Base-by-base conservation (phyloP, 169 alveolate genomes). In the Theileria equi region DNA sequence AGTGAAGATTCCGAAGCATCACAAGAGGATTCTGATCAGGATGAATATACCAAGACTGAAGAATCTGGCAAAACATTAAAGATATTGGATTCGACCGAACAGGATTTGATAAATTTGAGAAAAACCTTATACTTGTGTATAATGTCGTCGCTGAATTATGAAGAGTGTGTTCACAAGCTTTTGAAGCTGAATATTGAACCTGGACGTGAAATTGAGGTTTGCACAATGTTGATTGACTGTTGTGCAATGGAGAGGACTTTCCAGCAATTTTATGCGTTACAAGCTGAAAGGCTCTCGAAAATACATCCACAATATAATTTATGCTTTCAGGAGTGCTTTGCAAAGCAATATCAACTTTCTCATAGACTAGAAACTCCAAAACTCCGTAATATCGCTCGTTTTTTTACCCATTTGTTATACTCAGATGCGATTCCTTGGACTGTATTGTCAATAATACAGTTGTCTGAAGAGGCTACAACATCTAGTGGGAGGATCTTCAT, bases 191-290 rank as follows among this genome's bases (percentile, higher is more conserved):
- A 95, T 81, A 92, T 97, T 3, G 81, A 91, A 41, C 94, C 84
- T 64, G 98, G 98, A 2, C 90, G 90, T 57, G 98, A 96, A 83
- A 78, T 73, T 35, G 98, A 97, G 80, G 92, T 96, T 40, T 95
- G 98, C 45, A 91, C 91, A 44, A 97, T 98, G 99, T 88, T 98
- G 45, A 84, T 96, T 26, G 99, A 98, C 80, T 95, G 99, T 71
- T 96, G 99, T 64, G 95, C 98, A 72, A 97, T 97, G 95, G 99
- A 97, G 85, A 84, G 99, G 78, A 96, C 99, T 25, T 98, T 94
- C 87, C 94, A 95, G 64, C 92, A 93, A 67, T 97, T 95, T 82
- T 95, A 91, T 82, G 98, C 98, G 3, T 82, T 95, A 8, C 90
- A 92, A 71, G 99, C 98, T 10, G 97, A 97, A 70, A 90, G 99